These are phyloP conservation scores for Entomortierella lignicola DNA, from an alignment of 192 early-diverging fungal genomes.

Conservation along the genomic window DNA sequence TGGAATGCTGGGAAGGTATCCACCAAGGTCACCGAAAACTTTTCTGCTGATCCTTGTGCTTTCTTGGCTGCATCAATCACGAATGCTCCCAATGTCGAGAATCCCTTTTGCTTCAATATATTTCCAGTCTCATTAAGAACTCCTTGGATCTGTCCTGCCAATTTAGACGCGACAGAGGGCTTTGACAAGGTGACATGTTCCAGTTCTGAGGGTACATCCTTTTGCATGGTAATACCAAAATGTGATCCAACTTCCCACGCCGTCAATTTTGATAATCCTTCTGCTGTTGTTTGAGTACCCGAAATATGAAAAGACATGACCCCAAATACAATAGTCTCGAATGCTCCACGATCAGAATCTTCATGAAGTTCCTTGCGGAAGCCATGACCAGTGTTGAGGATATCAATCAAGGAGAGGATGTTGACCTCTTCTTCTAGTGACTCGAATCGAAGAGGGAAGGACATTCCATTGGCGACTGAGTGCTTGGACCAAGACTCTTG, in stretches of 20 bases:
- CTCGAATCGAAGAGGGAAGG: constrained; percentile 82
- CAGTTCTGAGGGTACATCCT: constrained; percentile 69
- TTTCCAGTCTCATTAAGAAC: constrained; percentile 79
- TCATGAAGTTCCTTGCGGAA: constrained; percentile 76
- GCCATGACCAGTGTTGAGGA: constrained; percentile 84
- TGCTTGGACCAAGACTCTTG: constrained; percentile 57
- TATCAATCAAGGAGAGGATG: constrained; percentile 76
- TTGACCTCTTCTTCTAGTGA: constrained; percentile 80
- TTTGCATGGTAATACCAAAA: constrained; percentile 80
- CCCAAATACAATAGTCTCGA: constrained; percentile 84
- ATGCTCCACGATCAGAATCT: constrained; percentile 73
- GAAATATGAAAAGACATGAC: constrained; percentile 87
- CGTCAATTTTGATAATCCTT: constrained; percentile 67
- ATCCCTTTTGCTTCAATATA: constrained; percentile 70
- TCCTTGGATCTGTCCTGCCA: constrained; percentile 72
- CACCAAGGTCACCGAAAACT: constrained; percentile 60
- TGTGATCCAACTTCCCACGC: constrained; percentile 70
- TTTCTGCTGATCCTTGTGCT: constrained; percentile 41
- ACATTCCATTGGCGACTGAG: constrained; percentile 61
- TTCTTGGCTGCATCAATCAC: constrained; percentile 70
- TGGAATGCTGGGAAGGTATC: constrained; percentile 76
- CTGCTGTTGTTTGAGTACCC: constrained; percentile 65
- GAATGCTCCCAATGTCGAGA: constrained; percentile 75
- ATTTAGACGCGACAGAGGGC: constrained; percentile 66
- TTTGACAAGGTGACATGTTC: constrained; percentile 75